These are phyloP conservation scores for Tolypocladium pustulatum DNA, from an alignment of 2,329 filamentous ascomycete genomes.

Conservation along the genomic window DNA sequence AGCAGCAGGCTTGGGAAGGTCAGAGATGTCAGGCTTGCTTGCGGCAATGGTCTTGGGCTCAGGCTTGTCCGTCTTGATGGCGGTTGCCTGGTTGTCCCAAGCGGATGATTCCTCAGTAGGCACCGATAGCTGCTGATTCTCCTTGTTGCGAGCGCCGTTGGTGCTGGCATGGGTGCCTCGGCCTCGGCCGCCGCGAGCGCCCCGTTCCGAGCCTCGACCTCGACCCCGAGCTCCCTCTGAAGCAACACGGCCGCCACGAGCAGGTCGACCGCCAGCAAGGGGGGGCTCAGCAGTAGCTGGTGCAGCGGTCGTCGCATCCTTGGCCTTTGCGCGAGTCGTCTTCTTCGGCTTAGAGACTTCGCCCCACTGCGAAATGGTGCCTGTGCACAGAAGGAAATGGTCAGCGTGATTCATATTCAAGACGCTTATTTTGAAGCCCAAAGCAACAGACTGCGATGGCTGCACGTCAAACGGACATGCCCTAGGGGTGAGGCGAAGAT, in stretches of 20 bases:
- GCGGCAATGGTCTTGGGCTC: slow-evolving; percentile 22
- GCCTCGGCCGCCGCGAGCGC: slow-evolving; percentile 52
- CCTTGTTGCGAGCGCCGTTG: slow-evolving; percentile 52
- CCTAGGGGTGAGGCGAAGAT: neutral
- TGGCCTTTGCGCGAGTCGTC: slow-evolving; percentile 62
- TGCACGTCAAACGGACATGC: neutral
- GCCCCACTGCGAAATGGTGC: slow-evolving; percentile 72
- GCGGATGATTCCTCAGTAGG: slow-evolving; percentile 58
- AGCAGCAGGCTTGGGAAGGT: slow-evolving; percentile 27
- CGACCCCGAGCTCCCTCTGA: slow-evolving; percentile 53
- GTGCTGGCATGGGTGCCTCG: slow-evolving; percentile 46
- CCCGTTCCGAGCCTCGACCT: slow-evolving; percentile 51
- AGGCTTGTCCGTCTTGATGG: slow-evolving; percentile 15
- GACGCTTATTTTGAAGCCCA: neutral
- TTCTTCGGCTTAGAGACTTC: slow-evolving; percentile 77
- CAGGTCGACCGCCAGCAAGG: slow-evolving; percentile 32
- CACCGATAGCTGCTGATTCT: slow-evolving; percentile 46
- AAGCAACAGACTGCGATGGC: neutral
- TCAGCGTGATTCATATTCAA: slow-evolving; percentile 4
- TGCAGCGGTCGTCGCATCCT: slow-evolving; percentile 46
- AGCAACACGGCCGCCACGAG: slow-evolving; percentile 51
- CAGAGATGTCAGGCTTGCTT: slow-evolving; percentile 20
- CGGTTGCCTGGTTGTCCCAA: slow-evolving; percentile 32
- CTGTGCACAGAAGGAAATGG: slow-evolving; percentile 30
- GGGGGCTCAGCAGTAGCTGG: slow-evolving; percentile 36